Conservation (phyloP, 2,329 filamentous ascomycete species). For the Pseudocercospora cruenta region DNA sequence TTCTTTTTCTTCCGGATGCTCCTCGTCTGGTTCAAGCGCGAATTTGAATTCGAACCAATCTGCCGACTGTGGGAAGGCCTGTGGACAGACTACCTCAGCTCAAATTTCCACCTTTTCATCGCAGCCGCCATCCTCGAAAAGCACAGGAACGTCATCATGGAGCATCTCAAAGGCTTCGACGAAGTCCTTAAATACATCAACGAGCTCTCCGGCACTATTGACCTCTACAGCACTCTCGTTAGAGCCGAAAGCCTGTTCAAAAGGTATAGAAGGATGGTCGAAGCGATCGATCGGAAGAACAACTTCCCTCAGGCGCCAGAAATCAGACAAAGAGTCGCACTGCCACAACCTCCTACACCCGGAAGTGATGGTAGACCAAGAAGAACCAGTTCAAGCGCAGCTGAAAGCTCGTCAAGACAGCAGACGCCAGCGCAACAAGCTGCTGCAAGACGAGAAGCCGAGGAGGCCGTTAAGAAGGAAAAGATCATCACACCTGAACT, state of each 20-base stretch:
- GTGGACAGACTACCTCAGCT: constrained; percentile 90
- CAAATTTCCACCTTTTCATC: constrained; percentile 92
- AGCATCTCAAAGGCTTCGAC: constrained; percentile 90
- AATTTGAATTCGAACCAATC: constrained; percentile 88
- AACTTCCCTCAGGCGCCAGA: constrained; percentile 69
- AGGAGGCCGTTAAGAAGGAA: constrained; percentile 28
- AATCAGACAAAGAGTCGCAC: constrained; percentile 50
- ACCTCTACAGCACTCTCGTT: constrained; percentile 82
- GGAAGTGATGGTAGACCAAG: constrained; percentile 28
- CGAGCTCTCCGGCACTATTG: constrained; percentile 90
- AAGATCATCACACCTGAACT: constrained; percentile 63
- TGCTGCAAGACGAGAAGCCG: constrained; percentile 44
- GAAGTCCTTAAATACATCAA: constrained; percentile 99
- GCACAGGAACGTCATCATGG: constrained; percentile 94
- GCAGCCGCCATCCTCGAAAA: constrained; percentile 94
- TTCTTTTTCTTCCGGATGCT: constrained; percentile 99
- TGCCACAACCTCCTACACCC: constrained; percentile 40
- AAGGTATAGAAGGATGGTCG: constrained; percentile 83
- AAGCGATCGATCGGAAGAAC: constrained; percentile 88
- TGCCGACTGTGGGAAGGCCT: constrained; percentile 87
- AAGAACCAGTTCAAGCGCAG: constrained; percentile 12
- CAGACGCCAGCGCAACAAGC: constrained; percentile 23
- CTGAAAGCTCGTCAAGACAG: constrained; percentile 8
- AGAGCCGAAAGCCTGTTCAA: constrained; percentile 87
- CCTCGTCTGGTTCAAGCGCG: constrained; percentile 97